Percentiles rank a stretch among this genome's conserved stretches.
These are phyloP conservation scores for Coemansia sp. DNA, from an alignment of 192 early-diverging fungal genomes.

Conservation along the genomic window DNA sequence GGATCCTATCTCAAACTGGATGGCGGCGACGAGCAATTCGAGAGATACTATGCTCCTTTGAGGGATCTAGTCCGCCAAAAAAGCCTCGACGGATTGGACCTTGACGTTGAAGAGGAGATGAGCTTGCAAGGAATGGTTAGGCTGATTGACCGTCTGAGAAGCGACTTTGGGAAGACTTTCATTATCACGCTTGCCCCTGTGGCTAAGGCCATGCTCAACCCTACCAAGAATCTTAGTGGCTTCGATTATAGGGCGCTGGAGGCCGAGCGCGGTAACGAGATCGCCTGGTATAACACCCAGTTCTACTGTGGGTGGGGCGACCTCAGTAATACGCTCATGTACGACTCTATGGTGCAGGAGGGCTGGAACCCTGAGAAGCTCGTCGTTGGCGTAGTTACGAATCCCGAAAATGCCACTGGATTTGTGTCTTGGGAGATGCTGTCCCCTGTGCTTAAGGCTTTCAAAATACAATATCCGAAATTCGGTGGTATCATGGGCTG, in stretches of 20 bases:
- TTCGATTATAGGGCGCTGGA: slow-evolving; percentile 11
- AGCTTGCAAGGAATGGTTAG: slow-evolving; percentile 10
- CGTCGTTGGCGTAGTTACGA: slow-evolving; percentile 12
- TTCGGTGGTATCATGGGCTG: slow-evolving; percentile 20
- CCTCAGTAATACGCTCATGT: slow-evolving; percentile 17
- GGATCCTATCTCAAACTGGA: slow-evolving; percentile 11
- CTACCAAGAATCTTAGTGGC: slow-evolving; percentile 14
- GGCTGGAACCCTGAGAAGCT: slow-evolving; percentile 15
- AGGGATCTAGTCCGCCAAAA: slow-evolving; percentile 10
- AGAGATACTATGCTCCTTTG: slow-evolving; percentile 11
- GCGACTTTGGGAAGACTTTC: slow-evolving; percentile 16
- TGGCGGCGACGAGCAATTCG: slow-evolving; percentile 12
- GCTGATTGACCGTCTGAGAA: slow-evolving; percentile 12
- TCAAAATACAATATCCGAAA: neutral
- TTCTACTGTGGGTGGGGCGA: slow-evolving; percentile 22
- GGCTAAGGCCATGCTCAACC: slow-evolving; percentile 12
- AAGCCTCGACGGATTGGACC: slow-evolving; percentile 9
- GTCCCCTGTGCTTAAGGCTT: slow-evolving; percentile 2
- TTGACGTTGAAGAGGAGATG: slow-evolving; percentile 14
- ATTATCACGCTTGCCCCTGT: slow-evolving; percentile 18
- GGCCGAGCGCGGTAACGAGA: slow-evolving; percentile 6
- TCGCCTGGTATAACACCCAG: slow-evolving; percentile 18
- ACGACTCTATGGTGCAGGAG: slow-evolving; percentile 12
- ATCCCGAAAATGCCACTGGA: slow-evolving; percentile 11
- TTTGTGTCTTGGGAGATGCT: slow-evolving; percentile 9